phyloP scores from a whole-genome alignment of 1,139 yeast species.

The Meyerozyma guilliermondii region DNA sequence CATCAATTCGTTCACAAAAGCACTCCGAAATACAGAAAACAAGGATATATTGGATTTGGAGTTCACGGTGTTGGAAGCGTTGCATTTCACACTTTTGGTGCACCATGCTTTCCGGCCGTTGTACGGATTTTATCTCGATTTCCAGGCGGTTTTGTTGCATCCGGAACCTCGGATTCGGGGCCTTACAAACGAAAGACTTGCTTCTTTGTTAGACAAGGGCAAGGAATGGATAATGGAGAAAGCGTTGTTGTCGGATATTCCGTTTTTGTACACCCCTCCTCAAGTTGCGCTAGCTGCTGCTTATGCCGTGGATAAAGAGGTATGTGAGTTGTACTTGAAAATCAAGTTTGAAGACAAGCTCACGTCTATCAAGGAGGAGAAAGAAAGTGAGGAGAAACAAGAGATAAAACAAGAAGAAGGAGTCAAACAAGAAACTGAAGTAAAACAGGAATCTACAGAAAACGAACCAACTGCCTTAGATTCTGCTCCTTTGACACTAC shows the following conservation, averaged over 20 bases:
- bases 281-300: slow-evolving; percentile 90
- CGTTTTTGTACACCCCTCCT: slow-evolving; percentile 83
- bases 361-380: slow-evolving; percentile 9
- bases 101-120: slow-evolving; percentile 87
- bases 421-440: slow-evolving; percentile 1
- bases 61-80: slow-evolving; percentile 65
- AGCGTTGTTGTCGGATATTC: slow-evolving; percentile 64
- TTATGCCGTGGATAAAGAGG: slow-evolving; percentile 57
- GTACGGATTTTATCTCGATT: slow-evolving; percentile 90
- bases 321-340: slow-evolving; percentile 61
- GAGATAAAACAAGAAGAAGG: slow-evolving; percentile 5
- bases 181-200: slow-evolving; percentile 39
- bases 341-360: slow-evolving; percentile 40
- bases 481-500: neutral
- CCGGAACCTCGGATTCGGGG: slow-evolving; percentile 34
- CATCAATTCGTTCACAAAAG: slow-evolving; percentile 71
- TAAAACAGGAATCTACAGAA: neutral
- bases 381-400: slow-evolving; percentile 8
- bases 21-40: slow-evolving; percentile 60
- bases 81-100: slow-evolving; percentile 74
- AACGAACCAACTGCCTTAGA: neutral
- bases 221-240: slow-evolving; percentile 60
- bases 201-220: slow-evolving; percentile 63
- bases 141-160: slow-evolving; percentile 54
- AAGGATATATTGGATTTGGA: slow-evolving; percentile 74